These are phyloP conservation scores for Lotmaria passim DNA, from an alignment of 208 protist species.

Conservation along the genomic window DNA sequence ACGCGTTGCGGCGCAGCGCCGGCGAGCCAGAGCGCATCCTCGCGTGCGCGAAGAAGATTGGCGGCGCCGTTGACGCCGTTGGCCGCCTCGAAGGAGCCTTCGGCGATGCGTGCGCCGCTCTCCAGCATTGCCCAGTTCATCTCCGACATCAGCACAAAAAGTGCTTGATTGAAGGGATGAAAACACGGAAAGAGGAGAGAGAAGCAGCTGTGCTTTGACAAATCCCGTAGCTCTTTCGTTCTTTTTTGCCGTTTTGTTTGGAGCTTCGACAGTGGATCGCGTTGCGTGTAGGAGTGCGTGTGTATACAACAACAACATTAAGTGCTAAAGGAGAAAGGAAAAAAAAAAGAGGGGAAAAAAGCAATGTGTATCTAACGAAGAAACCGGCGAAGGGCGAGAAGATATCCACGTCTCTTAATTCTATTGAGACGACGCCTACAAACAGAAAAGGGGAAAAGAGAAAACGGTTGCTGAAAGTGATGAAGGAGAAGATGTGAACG, in stretches of 20 bases:
- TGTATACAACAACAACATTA: neutral
- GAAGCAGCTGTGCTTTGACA: neutral
- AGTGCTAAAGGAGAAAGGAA: neutral
- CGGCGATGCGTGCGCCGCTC: conserved; percentile 64
- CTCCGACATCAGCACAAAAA: conserved; percentile 37
- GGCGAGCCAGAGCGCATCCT: conserved; percentile 84
- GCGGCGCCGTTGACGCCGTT: conserved; percentile 59
- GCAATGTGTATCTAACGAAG: conserved; percentile 5
- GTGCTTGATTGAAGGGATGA: no score
- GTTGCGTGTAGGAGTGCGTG: no score
- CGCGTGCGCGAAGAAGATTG: conserved; percentile 70
- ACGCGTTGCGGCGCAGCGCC: conserved; percentile 84
- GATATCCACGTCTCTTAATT: no score
- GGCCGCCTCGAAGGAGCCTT: conserved; percentile 71
- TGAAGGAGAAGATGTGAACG: no score
- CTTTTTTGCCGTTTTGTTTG: no score
- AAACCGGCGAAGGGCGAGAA: conserved; percentile 1
- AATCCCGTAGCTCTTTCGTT: no score
- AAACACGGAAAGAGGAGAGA: conserved; percentile 16
- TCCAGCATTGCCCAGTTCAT: conserved; percentile 68
- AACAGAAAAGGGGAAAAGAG: no score
- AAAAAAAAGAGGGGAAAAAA: conserved; percentile 8
- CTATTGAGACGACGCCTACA: no score
- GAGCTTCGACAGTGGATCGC: no score
- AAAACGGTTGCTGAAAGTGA: no score